phyloP scores from a whole-genome alignment of 1,284 basidiomycete genomes.

The Athelia psychrophila region DNA sequence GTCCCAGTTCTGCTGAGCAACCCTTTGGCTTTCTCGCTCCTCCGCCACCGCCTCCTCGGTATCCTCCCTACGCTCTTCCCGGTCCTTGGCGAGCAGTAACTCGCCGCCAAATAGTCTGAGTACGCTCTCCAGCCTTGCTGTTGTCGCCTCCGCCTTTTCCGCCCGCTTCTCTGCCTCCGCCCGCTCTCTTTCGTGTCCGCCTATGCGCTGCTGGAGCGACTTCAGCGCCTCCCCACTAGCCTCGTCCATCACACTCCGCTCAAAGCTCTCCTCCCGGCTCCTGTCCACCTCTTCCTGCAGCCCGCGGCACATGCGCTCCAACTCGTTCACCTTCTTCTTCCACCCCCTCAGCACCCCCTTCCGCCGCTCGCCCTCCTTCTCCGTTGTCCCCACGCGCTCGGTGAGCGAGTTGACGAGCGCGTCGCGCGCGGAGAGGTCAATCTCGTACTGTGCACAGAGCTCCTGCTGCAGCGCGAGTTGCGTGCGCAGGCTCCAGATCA shows the following conservation, averaged over 20 bases:
- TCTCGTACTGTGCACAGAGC: slow-evolving; percentile 68
- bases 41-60: slow-evolving; percentile 40
- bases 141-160: slow-evolving; percentile 37
- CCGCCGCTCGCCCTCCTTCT: slow-evolving; percentile 60
- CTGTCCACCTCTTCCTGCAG: slow-evolving; percentile 71
- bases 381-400: slow-evolving; percentile 46
- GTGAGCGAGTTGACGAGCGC: slow-evolving; percentile 64
- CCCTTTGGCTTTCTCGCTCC: slow-evolving; percentile 38
- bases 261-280: slow-evolving; percentile 63
- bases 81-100: slow-evolving; percentile 49
- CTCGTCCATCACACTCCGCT: slow-evolving; percentile 75
- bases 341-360: slow-evolving; percentile 51
- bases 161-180: slow-evolving; percentile 43
- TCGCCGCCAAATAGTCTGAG: slow-evolving; percentile 50
- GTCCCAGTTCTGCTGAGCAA: slow-evolving; percentile 41
- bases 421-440: slow-evolving; percentile 67
- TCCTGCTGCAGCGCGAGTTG: slow-evolving; percentile 69
- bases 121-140: slow-evolving; percentile 34
- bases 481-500: slow-evolving; percentile 68
- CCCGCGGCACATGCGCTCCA: slow-evolving; percentile 59
- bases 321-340: slow-evolving; percentile 70
- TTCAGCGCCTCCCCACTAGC: slow-evolving; percentile 68
- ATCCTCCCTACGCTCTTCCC: slow-evolving; percentile 44
- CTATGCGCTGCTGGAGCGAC: slow-evolving; percentile 63
- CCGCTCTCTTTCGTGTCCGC: slow-evolving; percentile 59